These are phyloP conservation scores for Pythium phragmiticola DNA, from an alignment of 352 stramenopile genomes.

Conservation along the genomic window DNA sequence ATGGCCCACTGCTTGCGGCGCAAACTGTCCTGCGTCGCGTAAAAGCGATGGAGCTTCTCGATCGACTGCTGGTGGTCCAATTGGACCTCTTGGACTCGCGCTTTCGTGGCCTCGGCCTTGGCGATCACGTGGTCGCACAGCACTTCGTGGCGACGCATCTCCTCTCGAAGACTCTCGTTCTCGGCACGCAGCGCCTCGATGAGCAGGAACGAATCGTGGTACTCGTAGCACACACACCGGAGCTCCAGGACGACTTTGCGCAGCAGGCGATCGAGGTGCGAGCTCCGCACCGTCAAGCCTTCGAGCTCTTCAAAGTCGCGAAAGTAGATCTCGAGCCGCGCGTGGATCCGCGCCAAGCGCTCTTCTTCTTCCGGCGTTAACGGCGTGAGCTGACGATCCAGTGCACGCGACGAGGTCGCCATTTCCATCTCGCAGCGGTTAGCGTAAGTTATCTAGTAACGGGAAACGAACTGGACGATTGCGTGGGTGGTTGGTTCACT, in stretches of 20 bases:
- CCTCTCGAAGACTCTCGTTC: conserved; percentile 12
- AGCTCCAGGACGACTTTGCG: conserved; percentile 40
- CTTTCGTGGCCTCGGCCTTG: conserved; percentile 25
- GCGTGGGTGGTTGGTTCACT: background rate
- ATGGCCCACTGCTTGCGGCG: conserved; percentile 33
- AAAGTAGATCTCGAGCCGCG: conserved; percentile 36
- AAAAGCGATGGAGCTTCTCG: conserved; percentile 33
- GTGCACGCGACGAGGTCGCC: no score
- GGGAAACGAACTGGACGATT: background rate
- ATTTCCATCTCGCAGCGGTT: conserved; percentile 18
- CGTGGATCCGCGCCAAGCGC: conserved; percentile 30
- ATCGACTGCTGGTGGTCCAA: conserved; percentile 25
- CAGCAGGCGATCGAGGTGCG: conserved; percentile 35
- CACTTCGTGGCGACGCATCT: conserved; percentile 2
- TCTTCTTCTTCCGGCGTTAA: conserved; percentile 40
- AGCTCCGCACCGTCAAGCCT: conserved; percentile 34
- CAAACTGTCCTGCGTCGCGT: conserved; percentile 32
- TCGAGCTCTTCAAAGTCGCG: conserved; percentile 43
- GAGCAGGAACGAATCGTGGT: conserved; percentile 18
- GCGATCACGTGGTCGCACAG: conserved; percentile 39
- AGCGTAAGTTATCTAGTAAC: background rate
- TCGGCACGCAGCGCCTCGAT: conserved; percentile 28
- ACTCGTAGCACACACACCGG: conserved; percentile 36
- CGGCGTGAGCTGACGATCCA: conserved; percentile 15
- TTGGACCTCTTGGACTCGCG: conserved; percentile 19